These are phyloP conservation scores for Closterium sp. DNA, from an alignment of 139 green algal genomes.

Conservation along the genomic window DNA sequence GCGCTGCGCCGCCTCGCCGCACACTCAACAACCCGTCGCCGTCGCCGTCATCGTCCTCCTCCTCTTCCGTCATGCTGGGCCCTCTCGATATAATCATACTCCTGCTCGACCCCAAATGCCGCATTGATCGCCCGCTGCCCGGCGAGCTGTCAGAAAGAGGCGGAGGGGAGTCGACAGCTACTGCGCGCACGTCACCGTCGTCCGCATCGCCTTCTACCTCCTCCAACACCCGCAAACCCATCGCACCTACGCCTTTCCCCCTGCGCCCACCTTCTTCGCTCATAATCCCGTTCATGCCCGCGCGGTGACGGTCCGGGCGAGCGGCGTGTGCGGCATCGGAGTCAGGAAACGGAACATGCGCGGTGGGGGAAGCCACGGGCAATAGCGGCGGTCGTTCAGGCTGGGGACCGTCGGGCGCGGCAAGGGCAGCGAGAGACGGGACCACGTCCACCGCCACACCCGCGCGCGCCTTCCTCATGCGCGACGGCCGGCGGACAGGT, in stretches of 20 bases:
- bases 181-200: neutral
- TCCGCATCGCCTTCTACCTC: neutral
- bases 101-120: neutral
- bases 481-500: neutral
- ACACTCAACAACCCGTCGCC: neutral
- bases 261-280: neutral
- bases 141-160: neutral
- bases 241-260: neutral
- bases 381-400: neutral
- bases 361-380: neutral
- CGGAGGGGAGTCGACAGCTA: neutral
- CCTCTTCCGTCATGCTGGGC: neutral
- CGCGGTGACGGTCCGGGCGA: neutral
- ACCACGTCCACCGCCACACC: neutral
- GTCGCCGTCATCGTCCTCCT: neutral
- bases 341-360: neutral
- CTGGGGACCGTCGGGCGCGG: neutral
- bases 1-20: neutral
- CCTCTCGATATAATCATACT: neutral
- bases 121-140: neutral
- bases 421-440: neutral
- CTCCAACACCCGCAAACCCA: neutral
- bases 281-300: neutral
- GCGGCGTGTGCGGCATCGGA: neutral
- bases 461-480: neutral